These are phyloP conservation scores for Pseudozyma thailandica DNA, from an alignment of 1,284 basidiomycete species.

Conservation along the genomic window DNA sequence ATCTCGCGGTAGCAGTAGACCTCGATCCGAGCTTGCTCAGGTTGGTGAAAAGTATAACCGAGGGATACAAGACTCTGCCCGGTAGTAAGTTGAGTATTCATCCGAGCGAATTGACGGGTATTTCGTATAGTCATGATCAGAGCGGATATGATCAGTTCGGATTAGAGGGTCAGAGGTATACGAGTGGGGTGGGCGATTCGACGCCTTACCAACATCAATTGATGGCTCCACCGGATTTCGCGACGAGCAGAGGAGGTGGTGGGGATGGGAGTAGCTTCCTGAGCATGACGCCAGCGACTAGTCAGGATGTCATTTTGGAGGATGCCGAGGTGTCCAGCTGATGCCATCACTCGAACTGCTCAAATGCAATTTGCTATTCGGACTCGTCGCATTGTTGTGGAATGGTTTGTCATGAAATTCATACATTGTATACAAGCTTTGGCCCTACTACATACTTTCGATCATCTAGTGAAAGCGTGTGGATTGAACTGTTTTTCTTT, in stretches of 20 bases:
- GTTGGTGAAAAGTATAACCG: slow-evolving; percentile 52
- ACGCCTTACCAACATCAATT: slow-evolving; percentile 8
- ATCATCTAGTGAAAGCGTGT: too few species aligned
- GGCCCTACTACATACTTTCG: too few species aligned
- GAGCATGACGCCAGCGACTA: slow-evolving; percentile 11
- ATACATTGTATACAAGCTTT: neutral
- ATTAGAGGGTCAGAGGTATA: neutral
- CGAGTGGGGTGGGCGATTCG: slow-evolving; percentile 10
- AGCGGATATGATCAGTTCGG: slow-evolving; percentile 4
- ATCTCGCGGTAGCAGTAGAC: slow-evolving; percentile 58
- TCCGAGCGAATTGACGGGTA: slow-evolving; percentile 12
- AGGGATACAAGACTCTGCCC: slow-evolving; percentile 43
- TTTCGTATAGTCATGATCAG: slow-evolving; percentile 13
- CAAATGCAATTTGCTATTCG: too few species aligned
- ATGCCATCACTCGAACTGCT: neutral
- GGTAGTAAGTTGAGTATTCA: slow-evolving; percentile 26
- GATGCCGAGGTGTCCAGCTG: slow-evolving; percentile 20
- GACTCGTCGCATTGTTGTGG: neutral
- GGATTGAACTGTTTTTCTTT: neutral
- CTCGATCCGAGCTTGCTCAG: slow-evolving; percentile 49
- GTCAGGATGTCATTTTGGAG: slow-evolving; percentile 23
- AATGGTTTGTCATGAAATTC: too few species aligned
- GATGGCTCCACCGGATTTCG: slow-evolving; percentile 27
- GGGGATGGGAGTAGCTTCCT: slow-evolving; percentile 24
- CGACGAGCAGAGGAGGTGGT: slow-evolving; percentile 12